These are phyloP conservation scores for Microdochium nivale DNA, from an alignment of 2,329 filamentous ascomycete genomes.

Conservation along the genomic window DNA sequence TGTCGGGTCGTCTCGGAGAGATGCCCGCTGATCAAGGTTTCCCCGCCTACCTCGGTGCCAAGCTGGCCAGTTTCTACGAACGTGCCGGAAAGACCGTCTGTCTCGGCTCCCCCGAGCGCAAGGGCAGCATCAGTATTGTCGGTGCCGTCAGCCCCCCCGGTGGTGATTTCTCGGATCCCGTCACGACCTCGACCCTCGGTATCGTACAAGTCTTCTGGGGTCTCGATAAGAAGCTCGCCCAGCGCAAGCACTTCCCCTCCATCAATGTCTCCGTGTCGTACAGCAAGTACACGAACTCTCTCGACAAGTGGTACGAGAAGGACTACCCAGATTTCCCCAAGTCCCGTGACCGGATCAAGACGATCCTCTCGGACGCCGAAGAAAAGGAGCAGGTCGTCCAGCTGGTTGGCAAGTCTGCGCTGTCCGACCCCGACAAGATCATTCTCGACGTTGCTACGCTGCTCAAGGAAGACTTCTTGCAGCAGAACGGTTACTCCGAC, in stretches of 20 bases:
- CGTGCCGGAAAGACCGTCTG: conserved; percentile 82
- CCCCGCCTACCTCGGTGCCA: conserved; percentile 92
- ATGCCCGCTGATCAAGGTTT: conserved; percentile 99
- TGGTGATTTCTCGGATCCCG: conserved; percentile 98
- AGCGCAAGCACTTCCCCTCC: conserved; percentile 97
- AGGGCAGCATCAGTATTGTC: conserved; percentile 93
- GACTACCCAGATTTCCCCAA: conserved; percentile 89
- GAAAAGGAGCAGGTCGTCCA: conserved; percentile 98
- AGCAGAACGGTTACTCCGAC: conserved; percentile 98
- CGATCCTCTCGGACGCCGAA: conserved; percentile 89
- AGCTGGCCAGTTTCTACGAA: conserved; percentile 98
- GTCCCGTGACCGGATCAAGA: conserved; percentile 85
- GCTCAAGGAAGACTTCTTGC: conserved; percentile 96
- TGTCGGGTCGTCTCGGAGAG: conserved; percentile 96
- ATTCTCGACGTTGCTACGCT: conserved; percentile 85
- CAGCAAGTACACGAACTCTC: conserved; percentile 84
- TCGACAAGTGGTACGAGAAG: conserved; percentile 93
- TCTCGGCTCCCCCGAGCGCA: conserved; percentile 80
- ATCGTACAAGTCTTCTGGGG: conserved; percentile 99
- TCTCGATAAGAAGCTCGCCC: conserved; percentile 97
- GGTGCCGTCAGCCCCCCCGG: conserved; percentile 94
- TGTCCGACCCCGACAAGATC: conserved; percentile 97
- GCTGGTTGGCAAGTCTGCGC: conserved; percentile 91
- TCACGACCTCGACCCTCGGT: conserved; percentile 85
- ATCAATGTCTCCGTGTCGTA: conserved; percentile 94